phyloP scores from a whole-genome alignment of 306 rosid species.

The Castanea crenata region DNA sequence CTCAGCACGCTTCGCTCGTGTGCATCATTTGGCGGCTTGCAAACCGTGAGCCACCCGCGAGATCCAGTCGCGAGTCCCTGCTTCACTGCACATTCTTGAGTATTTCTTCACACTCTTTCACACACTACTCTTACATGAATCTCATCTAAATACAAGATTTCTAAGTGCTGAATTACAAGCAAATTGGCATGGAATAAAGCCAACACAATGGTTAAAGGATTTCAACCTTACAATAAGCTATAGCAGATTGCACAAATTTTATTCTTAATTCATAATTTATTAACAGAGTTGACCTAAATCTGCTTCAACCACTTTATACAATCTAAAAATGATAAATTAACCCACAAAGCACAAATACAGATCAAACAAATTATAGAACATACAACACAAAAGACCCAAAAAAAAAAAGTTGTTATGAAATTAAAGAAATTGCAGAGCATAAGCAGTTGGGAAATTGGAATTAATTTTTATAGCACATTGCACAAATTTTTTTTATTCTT shows the following conservation, averaged over 20 bases:
- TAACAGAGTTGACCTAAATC: not conserved
- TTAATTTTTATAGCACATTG: not conserved
- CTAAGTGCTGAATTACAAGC: no score
- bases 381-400: not conserved
- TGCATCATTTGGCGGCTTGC: no score
- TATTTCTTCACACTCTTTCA: no score
- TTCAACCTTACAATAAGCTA: no score
- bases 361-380: not conserved
- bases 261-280: not conserved
- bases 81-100: no score
- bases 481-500: not conserved
- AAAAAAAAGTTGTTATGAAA: not conserved
- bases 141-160: no score
- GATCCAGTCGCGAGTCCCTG: no score
- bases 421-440: not conserved
- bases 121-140: no score
- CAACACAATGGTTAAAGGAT: no score
- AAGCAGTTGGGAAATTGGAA: not conserved
- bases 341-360: not conserved
- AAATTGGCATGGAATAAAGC: no score
- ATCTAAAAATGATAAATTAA: not conserved
- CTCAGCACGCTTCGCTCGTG: no score
- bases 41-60: no score
- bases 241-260: not conserved
- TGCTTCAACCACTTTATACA: not conserved